Evolutionary conservation across 495 filamentous ascomycete genomes (phyloP), one percentile per base, ranked within the genome.

Genomic region (Elasticomyces elasticus): DNA sequence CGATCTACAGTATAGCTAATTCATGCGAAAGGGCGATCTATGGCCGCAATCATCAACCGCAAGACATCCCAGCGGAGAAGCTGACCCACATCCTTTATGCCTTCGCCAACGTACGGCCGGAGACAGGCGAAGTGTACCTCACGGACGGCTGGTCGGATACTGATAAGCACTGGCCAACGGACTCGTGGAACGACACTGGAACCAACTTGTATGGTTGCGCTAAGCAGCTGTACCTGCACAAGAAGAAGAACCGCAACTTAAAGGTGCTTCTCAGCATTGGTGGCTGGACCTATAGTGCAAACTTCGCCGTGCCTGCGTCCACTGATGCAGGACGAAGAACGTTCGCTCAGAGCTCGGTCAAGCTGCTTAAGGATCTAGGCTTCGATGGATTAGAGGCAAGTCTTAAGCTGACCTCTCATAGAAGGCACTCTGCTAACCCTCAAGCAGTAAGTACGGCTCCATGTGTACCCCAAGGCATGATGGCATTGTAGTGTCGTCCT

Each of bases 251-350:
- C 69, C 82, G 92, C 50, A 83, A 94, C 65, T 72, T 98, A 42
- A 96, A 97, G 70, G 76, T 94, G 5, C 76, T 97, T 10, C 80
- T 99, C 12, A 94, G 87, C 43, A 92, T 99, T 58, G 92, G 92
- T 55, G 92, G 92, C 26, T 97, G 94, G 92, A 95, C 90, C 0
- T 97, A 96, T 67, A 87, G 85, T 48, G 68, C 79, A 64, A 94
- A 95, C 69, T 95, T 99, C 66, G 75, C 79, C 19, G 75, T 74
- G 35, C 86, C 89, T 0, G 79, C 85, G 3, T 82, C 79, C 1
- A 85, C 80, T 0, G 71, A 73, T 0, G 64, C 71, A n/a, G 86
- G 79, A 22, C 76, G 79, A 33, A 68, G 71, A n/a, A 76, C 51
- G 1, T 94, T 95, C 71, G 89, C 86, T 12, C 66, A 71, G 13